A percentile compares a stretch with the other conserved stretches of the same genome.
Evolutionary conservation across 495 filamentous ascomycete genomes (phyloP).

Genomic region (Rhypophila decipiens): DNA sequence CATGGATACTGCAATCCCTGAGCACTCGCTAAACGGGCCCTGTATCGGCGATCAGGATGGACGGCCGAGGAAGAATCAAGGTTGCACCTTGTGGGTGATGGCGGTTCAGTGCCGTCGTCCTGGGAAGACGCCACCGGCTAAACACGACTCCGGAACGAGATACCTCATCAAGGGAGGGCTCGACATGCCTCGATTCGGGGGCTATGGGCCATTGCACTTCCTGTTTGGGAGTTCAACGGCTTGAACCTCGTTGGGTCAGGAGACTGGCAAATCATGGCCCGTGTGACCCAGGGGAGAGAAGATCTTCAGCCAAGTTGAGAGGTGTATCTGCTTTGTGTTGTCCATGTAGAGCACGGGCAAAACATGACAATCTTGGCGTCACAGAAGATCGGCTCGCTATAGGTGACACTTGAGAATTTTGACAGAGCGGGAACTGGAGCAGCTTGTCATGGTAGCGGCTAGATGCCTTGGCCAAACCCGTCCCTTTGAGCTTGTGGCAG

Average conservation of each 20-base stretch:
- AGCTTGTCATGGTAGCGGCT: too few relatives aligned
- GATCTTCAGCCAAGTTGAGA: slow-evolving; percentile 11
- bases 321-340: too few relatives aligned
- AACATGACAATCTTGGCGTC: slow-evolving; percentile 10
- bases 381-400: background rate
- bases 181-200: slow-evolving; percentile 12
- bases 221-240: slow-evolving; percentile 11
- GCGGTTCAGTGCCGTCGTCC: slow-evolving; percentile 10
- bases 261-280: slow-evolving; percentile 12
- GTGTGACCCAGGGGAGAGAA: slow-evolving; percentile 5
- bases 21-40: slow-evolving; percentile 11
- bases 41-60: slow-evolving; percentile 14
- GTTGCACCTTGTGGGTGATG: slow-evolving; percentile 2
- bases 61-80: slow-evolving; percentile 4
- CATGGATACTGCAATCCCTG: slow-evolving; percentile 15
- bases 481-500: too few relatives aligned
- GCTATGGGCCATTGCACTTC: background rate
- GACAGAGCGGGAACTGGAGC: too few relatives aligned
- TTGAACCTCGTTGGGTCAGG: slow-evolving; percentile 9
- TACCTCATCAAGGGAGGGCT: slow-evolving; percentile 12
- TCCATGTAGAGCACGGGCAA: slow-evolving; percentile 8
- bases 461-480: too few relatives aligned
- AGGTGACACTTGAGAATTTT: too few relatives aligned
- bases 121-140: slow-evolving; percentile 17
- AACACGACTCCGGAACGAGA: slow-evolving; percentile 24